A percentile compares a stretch with the other conserved stretches of the same genome.
phyloP scores from a whole-genome alignment of 1,284 basidiomycete species.

The Naganishia cerealis region DNA sequence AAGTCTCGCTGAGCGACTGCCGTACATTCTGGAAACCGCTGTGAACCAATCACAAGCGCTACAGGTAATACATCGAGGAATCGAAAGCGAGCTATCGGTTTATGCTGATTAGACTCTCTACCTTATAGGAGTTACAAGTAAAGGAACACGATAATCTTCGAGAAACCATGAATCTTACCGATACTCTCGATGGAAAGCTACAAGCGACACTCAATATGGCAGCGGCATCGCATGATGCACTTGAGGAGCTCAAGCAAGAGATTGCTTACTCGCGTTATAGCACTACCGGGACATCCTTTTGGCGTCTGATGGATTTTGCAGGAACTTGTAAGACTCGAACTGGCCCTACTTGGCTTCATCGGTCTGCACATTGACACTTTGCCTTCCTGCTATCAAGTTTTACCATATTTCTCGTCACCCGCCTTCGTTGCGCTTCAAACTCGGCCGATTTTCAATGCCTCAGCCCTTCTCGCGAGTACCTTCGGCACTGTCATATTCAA shows the following conservation, averaged over 20 bases:
- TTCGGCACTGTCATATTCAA: slow-evolving; percentile 2
- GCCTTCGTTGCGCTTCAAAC: slow-evolving; percentile 6
- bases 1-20: background rate
- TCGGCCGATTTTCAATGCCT: slow-evolving; percentile 2
- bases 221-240: background rate
- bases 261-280: background rate
- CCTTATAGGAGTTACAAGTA: slow-evolving; percentile 2
- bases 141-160: slow-evolving; percentile 1
- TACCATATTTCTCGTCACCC: slow-evolving; percentile 6
- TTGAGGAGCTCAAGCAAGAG: slow-evolving; percentile 20
- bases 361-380: background rate
- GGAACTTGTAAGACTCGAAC: slow-evolving; percentile 13
- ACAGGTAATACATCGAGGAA: background rate
- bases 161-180: background rate
- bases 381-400: background rate
- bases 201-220: slow-evolving; percentile 8
- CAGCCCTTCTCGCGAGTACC: background rate
- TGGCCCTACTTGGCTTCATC: background rate
- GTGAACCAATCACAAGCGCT: background rate
- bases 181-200: background rate
- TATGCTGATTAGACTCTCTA: background rate
- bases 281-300: background rate
- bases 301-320: background rate
- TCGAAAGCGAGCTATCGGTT: background rate
- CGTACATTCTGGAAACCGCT: background rate